phyloP scores from a whole-genome alignment of 2,329 filamentous ascomycete species.

The Fusarium dlaminii region DNA sequence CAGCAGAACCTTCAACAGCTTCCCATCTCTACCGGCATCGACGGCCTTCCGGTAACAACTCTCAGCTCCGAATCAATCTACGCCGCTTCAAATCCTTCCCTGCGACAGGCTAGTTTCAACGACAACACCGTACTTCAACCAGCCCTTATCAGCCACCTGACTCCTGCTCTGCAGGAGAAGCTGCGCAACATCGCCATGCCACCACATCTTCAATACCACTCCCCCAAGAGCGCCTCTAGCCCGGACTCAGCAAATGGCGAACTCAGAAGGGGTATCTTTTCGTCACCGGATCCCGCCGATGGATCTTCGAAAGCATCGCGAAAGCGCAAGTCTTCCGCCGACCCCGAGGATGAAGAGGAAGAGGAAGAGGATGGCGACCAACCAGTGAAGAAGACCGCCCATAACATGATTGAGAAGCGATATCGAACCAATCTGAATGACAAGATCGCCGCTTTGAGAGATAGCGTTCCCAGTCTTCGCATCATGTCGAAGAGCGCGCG shows the following conservation, averaged over 20 bases:
- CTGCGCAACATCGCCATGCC: slow-evolving; percentile 73
- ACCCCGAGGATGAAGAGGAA: slow-evolving; percentile 63
- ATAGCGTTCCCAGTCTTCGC: slow-evolving; percentile 90
- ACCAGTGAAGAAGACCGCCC: slow-evolving; percentile 85
- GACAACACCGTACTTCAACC: slow-evolving; percentile 45
- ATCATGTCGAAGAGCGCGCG: slow-evolving; percentile 79
- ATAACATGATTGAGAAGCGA: slow-evolving; percentile 98
- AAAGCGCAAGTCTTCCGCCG: slow-evolving; percentile 76
- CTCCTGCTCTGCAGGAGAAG: slow-evolving; percentile 68
- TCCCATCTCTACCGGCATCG: slow-evolving; percentile 47
- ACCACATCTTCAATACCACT: slow-evolving; percentile 67
- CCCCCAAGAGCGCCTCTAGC: slow-evolving; percentile 66
- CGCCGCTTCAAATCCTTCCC: slow-evolving; percentile 40
- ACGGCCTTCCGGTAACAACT: slow-evolving; percentile 46
- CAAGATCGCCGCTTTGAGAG: slow-evolving; percentile 91
- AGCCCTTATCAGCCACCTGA: slow-evolving; percentile 52
- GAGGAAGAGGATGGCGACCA: slow-evolving; percentile 67
- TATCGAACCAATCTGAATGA: slow-evolving; percentile 97
- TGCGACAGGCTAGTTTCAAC: slow-evolving; percentile 43
- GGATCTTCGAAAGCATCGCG: slow-evolving; percentile 60
- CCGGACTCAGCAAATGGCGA: slow-evolving; percentile 64
- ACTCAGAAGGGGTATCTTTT: slow-evolving; percentile 57
- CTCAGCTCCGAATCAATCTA: slow-evolving; percentile 51
- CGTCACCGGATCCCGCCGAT: slow-evolving; percentile 67
- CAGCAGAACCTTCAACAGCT: slow-evolving; percentile 47